These are phyloP conservation scores for Plasmodium cynomolgi DNA, from an alignment of 169 alveolate species.

Conservation along the genomic window DNA sequence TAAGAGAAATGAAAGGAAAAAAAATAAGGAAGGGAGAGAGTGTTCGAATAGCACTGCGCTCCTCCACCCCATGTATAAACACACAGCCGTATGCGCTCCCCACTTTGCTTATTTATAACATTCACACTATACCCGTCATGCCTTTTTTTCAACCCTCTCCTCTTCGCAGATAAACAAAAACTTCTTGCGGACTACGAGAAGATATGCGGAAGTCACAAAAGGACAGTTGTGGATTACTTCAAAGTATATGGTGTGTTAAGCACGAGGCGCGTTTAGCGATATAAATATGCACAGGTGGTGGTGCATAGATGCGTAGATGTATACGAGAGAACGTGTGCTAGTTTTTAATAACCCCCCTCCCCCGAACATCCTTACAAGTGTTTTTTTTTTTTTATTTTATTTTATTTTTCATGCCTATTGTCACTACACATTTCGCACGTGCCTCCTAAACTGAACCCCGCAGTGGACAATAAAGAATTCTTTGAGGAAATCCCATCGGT, in stretches of 20 bases:
- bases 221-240: constrained; percentile 36
- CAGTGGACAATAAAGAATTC: constrained; percentile 61
- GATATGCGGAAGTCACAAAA: constrained; percentile 54
- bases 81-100: background rate
- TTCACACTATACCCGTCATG: background rate
- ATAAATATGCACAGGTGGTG: background rate
- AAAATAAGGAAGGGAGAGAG: background rate
- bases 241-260: constrained; percentile 56
- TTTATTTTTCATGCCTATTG: background rate
- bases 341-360: background rate
- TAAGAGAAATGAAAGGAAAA: background rate
- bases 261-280: background rate
- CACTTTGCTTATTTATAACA: background rate
- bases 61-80: background rate
- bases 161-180: constrained; percentile 31
- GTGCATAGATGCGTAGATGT: background rate
- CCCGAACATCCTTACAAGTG: background rate
- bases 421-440: background rate
- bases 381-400: background rate
- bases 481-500: constrained; percentile 71
- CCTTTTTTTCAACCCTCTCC: background rate
- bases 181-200: constrained; percentile 18
- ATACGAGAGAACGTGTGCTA: background rate
- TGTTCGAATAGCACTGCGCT: background rate
- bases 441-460: background rate